These are phyloP conservation scores for Saccharomyces hybrid DNA, from an alignment of 1,139 yeast genomes.

Conservation along the genomic window DNA sequence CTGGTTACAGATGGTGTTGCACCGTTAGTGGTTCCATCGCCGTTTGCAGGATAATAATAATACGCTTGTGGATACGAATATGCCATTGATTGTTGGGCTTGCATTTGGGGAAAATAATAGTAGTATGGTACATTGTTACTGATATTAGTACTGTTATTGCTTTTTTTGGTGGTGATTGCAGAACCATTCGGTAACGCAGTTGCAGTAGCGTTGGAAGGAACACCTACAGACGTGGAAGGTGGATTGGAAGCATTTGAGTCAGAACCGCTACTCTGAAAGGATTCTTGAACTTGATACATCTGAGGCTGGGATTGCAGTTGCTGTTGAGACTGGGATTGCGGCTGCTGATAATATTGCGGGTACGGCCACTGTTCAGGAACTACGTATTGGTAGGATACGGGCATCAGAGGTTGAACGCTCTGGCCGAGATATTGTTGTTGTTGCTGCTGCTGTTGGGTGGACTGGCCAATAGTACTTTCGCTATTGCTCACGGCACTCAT, in stretches of 20 bases:
- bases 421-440: slow-evolving; percentile 6
- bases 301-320: slow-evolving; percentile 2
- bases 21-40: not conserved
- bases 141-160: not conserved
- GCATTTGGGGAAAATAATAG: not conserved
- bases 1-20: not conserved
- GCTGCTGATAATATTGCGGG: slow-evolving; percentile 17
- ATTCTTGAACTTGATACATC: not conserved
- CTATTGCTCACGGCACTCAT: not conserved
- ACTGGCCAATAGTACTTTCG: slow-evolving; percentile 1
- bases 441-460: slow-evolving; percentile 5
- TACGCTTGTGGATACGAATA: not conserved
- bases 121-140: not conserved
- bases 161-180: not conserved
- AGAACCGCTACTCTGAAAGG: not conserved
- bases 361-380: slow-evolving; percentile 9
- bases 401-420: slow-evolving; percentile 3
- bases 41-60: slow-evolving; percentile 1
- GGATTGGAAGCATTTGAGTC: not conserved
- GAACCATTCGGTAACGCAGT: not conserved
- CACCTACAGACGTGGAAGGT: not conserved
- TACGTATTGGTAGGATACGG: not conserved
- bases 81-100: not conserved
- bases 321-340: slow-evolving; percentile 5
- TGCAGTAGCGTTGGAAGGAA: not conserved